Evolutionary conservation across 1,284 basidiomycete genomes (phyloP).

Genomic region (Malassezia arunalokei): DNA sequence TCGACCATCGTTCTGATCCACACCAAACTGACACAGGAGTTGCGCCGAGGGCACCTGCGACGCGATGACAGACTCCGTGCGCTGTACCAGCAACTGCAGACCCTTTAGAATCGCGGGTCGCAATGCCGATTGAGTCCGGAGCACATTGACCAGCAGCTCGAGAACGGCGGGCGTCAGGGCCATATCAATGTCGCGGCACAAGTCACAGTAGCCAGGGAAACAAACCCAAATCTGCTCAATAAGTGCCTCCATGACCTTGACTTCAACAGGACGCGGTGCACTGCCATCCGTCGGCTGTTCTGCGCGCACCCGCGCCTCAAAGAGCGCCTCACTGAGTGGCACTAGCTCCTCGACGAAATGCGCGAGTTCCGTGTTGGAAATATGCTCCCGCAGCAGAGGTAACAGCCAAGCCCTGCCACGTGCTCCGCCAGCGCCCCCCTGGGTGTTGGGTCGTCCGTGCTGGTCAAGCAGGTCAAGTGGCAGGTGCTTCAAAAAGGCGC

Average conservation of each 20-base stretch:
- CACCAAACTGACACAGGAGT: conserved; percentile 51
- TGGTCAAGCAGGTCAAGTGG: conserved; percentile 62
- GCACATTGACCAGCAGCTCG: conserved; percentile 70
- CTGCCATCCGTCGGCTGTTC: conserved; percentile 63
- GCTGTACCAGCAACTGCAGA: conserved; percentile 67
- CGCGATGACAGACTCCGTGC: conserved; percentile 52
- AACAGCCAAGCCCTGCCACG: conserved; percentile 71
- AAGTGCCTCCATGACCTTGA: conserved; percentile 84
- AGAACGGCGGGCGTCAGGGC: conserved; percentile 31
- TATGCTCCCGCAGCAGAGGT: conserved; percentile 67
- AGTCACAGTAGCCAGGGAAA: conserved; percentile 57
- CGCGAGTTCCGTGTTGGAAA: conserved; percentile 64
- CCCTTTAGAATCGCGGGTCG: conserved; percentile 70
- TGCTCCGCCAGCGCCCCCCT: conserved; percentile 47
- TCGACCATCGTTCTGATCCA: conserved; percentile 55
- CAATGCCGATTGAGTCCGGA: conserved; percentile 76
- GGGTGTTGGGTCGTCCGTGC: conserved; percentile 8
- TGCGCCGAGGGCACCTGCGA: conserved; percentile 50
- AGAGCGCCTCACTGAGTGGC: conserved; percentile 83
- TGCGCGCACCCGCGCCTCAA: conserved; percentile 54
- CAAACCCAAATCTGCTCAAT: conserved; percentile 80
- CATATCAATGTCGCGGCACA: conserved; percentile 62
- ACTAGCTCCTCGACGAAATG: conserved; percentile 87
- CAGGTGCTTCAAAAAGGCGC: conserved; percentile 60
- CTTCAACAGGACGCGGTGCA: conserved; percentile 56